phyloP scores from a whole-genome alignment of 208 protist species.

The Acanthamoeba comandoni region DNA sequence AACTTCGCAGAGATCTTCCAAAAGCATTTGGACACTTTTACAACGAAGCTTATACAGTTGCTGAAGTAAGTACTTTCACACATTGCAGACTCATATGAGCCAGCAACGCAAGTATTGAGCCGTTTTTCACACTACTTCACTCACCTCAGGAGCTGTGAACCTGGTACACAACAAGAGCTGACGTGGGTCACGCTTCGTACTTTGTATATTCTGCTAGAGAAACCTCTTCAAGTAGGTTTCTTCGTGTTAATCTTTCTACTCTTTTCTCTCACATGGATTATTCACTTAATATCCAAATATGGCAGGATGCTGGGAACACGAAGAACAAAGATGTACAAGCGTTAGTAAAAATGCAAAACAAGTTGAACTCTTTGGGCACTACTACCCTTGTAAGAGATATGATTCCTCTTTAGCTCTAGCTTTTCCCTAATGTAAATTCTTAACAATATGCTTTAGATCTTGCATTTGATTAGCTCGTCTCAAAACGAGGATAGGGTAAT shows the following conservation, averaged over 20 bases:
- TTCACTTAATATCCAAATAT: no score
- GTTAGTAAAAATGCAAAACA: slow-evolving; percentile 55
- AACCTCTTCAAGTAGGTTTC: background rate
- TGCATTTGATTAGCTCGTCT: slow-evolving; percentile 21
- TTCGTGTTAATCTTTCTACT: no score
- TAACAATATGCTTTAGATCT: background rate
- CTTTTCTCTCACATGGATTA: no score
- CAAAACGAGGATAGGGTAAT: background rate
- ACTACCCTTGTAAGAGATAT: background rate
- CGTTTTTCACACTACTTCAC: no score
- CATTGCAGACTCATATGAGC: no score
- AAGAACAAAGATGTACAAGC: slow-evolving; percentile 52
- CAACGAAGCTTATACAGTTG: slow-evolving; percentile 30
- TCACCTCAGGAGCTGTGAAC: slow-evolving; percentile 30
- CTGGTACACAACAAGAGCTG: slow-evolving; percentile 47
- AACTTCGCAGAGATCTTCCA: slow-evolving; percentile 38
- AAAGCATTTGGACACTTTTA: slow-evolving; percentile 38
- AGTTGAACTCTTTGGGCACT: slow-evolving; percentile 12
- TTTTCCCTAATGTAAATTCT: no score
- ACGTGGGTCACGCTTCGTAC: slow-evolving; percentile 44
- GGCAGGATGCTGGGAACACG: slow-evolving; percentile 11
- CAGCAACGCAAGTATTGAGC: no score
- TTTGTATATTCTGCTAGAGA: slow-evolving; percentile 34
- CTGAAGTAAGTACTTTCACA: slow-evolving; percentile 11
- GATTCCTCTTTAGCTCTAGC: background rate